Base-by-base conservation (phyloP, 2,329 filamentous ascomycete species). In the Fusarium hainanense region DNA sequence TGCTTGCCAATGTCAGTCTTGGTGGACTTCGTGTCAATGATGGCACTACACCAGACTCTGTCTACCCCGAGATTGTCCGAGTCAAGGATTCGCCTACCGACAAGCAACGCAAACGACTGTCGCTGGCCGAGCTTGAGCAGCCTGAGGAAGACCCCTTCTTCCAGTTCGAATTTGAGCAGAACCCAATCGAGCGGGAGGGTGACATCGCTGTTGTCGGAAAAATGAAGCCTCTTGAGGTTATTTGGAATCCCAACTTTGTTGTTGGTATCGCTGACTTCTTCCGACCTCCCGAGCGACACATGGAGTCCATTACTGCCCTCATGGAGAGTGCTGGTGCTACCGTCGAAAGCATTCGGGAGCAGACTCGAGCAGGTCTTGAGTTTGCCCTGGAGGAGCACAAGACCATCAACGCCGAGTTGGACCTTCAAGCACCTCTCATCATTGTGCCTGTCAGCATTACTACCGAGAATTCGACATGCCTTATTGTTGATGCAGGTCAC, bases 321-420 rank as follows among this genome's bases (percentile, higher is more conserved):
- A 93, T 99, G 90, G 97, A 99, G 79, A 93, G 92, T 48, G 96
- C 96, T 7, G 94, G 96, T 25, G 95, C 95, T 3, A 99, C 96
- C 0, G 95, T 99, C 0, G 95, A 99, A 80, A 95, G 94, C 10
- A 85, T 99, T 62, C 89, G 97, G 34, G 94, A 98, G 78, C 97
- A 99, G 81, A 99, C 97, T 7, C 89, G 97, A 77, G 95, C 96
- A 51, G 95, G 96, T 27, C 87, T 99, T 34, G 94, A 99, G 79
- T 99, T 98, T 80, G 97, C 96, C 0, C 84, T 99, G 5, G 92
- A 98, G 75, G 97, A 99, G 77, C 96, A 99, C 85, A 98, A 97
- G 84, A 98, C 96, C 3, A 91, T 99, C 77, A 97, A 99, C 75
- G 95, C 95, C 16, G 93, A 98, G 74, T 85, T 99, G 44, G 96